These are phyloP conservation scores for Ceratocystis papillata DNA, from an alignment of 2,329 filamentous ascomycete species.

Conservation along the genomic window DNA sequence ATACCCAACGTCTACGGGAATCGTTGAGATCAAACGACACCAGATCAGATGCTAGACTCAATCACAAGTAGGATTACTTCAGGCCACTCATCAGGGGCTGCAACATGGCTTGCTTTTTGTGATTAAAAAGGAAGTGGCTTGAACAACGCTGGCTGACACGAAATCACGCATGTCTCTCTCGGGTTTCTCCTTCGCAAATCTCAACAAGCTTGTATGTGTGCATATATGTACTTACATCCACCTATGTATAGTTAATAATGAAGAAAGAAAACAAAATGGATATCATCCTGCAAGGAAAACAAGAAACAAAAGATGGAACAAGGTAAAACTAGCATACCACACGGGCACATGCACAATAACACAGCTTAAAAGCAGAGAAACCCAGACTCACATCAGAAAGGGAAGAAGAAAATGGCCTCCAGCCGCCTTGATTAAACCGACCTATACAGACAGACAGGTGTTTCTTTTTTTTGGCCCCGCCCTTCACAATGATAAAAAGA, in stretches of 20 bases:
- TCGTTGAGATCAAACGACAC: neutral
- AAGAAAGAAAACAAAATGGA: conserved; percentile 13
- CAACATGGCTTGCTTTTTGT: neutral
- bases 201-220: conserved; percentile 2
- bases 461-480: neutral
- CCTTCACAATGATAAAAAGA: neutral
- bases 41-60: neutral
- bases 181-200: neutral
- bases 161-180: neutral
- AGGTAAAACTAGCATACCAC: neutral
- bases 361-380: neutral
- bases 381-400: neutral
- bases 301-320: neutral
- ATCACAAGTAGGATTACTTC: neutral
- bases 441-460: conserved; percentile 1
- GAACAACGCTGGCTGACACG: neutral
- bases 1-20: too few relatives aligned
- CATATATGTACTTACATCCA: conserved; percentile 3
- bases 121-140: neutral
- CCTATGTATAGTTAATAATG: neutral
- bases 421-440: neutral
- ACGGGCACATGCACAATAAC: neutral
- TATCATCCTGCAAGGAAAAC: conserved; percentile 7
- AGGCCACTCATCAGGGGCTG: neutral
- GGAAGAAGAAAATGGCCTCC: neutral